phyloP scores from a whole-genome alignment of 305 asterid species.

The Stenogyne calaminthoides region DNA sequence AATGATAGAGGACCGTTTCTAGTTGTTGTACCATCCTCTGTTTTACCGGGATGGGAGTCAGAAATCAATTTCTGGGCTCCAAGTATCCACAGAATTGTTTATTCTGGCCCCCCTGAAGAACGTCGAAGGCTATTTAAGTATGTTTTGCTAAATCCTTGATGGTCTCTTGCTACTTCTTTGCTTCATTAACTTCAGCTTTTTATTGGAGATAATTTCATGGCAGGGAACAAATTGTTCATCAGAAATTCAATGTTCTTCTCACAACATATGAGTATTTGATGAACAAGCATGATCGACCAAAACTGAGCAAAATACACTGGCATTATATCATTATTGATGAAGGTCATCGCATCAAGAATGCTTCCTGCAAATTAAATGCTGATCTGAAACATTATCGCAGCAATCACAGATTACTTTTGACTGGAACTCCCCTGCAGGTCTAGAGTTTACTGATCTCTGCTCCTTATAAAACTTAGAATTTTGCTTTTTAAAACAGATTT shows the following conservation, averaged over 20 bases:
- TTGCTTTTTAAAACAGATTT: slow-evolving; percentile 18
- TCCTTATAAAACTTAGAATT: slow-evolving; percentile 15
- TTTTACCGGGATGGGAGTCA: slow-evolving; percentile 96
- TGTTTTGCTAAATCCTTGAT: slow-evolving; percentile 24
- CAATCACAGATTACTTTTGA: slow-evolving; percentile 92
- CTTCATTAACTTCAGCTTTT: slow-evolving; percentile 25
- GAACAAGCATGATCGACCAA: slow-evolving; percentile 99
- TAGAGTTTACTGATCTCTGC: slow-evolving; percentile 19
- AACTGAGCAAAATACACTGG: slow-evolving; percentile 92
- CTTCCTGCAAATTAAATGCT: slow-evolving; percentile 99
- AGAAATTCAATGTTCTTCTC: slow-evolving; percentile 91
- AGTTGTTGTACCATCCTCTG: slow-evolving; percentile 99
- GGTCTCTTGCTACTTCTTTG: slow-evolving; percentile 6
- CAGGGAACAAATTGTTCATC: slow-evolving; percentile 96
- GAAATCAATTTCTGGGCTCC: slow-evolving; percentile 98
- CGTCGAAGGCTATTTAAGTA: slow-evolving; percentile 94
- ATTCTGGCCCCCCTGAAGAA: slow-evolving; percentile 97
- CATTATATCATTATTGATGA: slow-evolving; percentile 97
- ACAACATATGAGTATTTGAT: slow-evolving; percentile 98
- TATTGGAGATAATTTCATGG: slow-evolving; percentile 38
- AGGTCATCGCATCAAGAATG: slow-evolving; percentile 99
- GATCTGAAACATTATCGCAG: slow-evolving; percentile 92
- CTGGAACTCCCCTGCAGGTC: slow-evolving; percentile 99
- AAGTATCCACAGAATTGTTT: slow-evolving; percentile 78
- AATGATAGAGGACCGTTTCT: slow-evolving; percentile 98